A percentile compares a stretch with the other conserved stretches of the same genome.
Evolutionary conservation across 805 yeast genomes (phyloP).

Genomic region (Pichia paraexigua): DNA sequence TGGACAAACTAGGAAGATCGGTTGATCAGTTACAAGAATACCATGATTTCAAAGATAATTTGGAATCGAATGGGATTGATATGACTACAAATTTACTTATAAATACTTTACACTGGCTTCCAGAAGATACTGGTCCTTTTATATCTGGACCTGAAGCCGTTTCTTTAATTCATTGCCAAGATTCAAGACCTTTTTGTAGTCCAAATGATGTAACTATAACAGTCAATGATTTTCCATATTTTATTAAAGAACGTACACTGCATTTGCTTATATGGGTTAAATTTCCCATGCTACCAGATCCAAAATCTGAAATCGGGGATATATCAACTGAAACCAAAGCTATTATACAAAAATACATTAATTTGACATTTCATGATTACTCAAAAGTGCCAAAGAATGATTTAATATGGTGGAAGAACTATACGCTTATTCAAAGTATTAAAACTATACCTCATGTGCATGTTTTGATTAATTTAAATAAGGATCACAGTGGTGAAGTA

Average conservation of each 20-base stretch:
- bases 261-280: slow-evolving; percentile 69
- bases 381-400: slow-evolving; percentile 34
- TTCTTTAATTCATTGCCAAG: slow-evolving; percentile 20
- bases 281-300: slow-evolving; percentile 44
- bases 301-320: slow-evolving; percentile 42
- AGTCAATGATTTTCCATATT: slow-evolving; percentile 61
- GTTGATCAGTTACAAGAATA: slow-evolving; percentile 37
- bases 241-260: slow-evolving; percentile 39
- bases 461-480: slow-evolving; percentile 40
- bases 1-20: slow-evolving; percentile 44
- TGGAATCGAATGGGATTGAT: slow-evolving; percentile 30
- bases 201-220: slow-evolving; percentile 38
- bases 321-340: slow-evolving; percentile 35
- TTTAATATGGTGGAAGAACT: slow-evolving; percentile 63
- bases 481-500: neutral
- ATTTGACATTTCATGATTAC: slow-evolving; percentile 39
- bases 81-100: slow-evolving; percentile 43
- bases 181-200: slow-evolving; percentile 35
- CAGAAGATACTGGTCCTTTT: slow-evolving; percentile 15
- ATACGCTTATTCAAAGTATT: slow-evolving; percentile 63
- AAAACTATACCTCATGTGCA: slow-evolving; percentile 64
- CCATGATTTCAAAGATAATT: slow-evolving; percentile 34
- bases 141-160: slow-evolving; percentile 6
- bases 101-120: slow-evolving; percentile 45
- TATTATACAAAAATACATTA: slow-evolving; percentile 38